phyloP scores from a whole-genome alignment of 139 green algal species.

The Coelastrella sp. region DNA sequence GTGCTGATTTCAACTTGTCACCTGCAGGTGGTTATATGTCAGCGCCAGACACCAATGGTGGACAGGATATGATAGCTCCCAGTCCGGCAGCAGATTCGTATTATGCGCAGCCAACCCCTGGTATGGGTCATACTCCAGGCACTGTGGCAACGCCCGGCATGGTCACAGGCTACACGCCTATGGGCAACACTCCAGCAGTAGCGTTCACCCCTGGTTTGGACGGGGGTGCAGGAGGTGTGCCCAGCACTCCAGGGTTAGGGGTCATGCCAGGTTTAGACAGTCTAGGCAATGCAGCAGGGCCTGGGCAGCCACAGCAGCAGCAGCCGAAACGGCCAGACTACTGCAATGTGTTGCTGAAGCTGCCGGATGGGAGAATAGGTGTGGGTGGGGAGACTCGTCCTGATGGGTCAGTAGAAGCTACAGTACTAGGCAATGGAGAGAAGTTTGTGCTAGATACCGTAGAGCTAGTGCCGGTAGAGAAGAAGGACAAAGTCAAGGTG shows the following conservation, averaged over 20 bases:
- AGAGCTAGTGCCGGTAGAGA: constrained; percentile 12
- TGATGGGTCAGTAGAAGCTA: not conserved
- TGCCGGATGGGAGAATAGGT: constrained; percentile 16
- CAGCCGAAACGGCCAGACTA: constrained; percentile 18
- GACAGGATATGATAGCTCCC: not conserved
- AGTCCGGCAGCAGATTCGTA: constrained; percentile 16
- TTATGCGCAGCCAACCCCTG: not conserved
- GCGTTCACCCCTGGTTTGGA: constrained; percentile 30
- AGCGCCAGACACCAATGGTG: constrained; percentile 16
- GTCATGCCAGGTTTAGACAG: not conserved
- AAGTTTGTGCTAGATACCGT: constrained; percentile 17
- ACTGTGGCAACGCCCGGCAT: constrained; percentile 38
- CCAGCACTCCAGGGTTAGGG: constrained; percentile 11
- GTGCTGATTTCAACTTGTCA: not conserved
- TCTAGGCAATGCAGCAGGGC: not conserved
- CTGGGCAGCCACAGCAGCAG: not conserved
- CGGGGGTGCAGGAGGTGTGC: not conserved
- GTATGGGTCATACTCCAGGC: constrained; percentile 27
- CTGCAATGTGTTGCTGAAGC: constrained; percentile 12
- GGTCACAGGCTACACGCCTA: constrained; percentile 32
- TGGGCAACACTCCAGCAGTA: not conserved
- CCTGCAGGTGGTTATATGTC: constrained; percentile 7
- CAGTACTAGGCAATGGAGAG: not conserved
- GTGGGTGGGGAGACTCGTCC: not conserved
- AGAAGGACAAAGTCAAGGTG: constrained; percentile 48